A percentile compares a stretch with the other conserved stretches of the same genome.
phyloP scores from a whole-genome alignment of 1,139 yeast species.

The Entelexis sorbosivorans region DNA sequence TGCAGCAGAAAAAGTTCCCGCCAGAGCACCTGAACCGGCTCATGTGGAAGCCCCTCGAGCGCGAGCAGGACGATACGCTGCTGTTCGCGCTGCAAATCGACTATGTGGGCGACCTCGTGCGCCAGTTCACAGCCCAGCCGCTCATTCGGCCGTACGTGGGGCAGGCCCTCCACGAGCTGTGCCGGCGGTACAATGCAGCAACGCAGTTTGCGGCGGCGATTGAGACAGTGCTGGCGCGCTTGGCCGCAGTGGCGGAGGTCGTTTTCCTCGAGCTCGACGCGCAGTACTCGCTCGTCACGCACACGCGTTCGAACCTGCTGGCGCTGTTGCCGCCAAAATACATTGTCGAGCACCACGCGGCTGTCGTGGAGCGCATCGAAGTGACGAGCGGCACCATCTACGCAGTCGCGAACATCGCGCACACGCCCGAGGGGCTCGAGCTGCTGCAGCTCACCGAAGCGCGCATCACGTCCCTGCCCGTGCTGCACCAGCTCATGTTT shows the following conservation, averaged over 20 bases:
- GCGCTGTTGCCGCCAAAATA: constrained; percentile 21
- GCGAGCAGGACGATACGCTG: constrained; percentile 13
- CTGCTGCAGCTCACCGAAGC: constrained; percentile 13
- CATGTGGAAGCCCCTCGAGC: constrained; percentile 10
- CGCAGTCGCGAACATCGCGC: constrained; percentile 19
- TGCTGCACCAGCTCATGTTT: constrained; percentile 12
- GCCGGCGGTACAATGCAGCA: constrained; percentile 1
- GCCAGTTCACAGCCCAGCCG: not conserved
- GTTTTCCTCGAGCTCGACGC: constrained; percentile 20
- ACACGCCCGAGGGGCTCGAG: constrained; percentile 9
- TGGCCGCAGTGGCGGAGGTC: constrained; percentile 1
- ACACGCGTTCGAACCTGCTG: constrained; percentile 12
- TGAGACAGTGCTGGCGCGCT: constrained; percentile 8
- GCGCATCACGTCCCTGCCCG: constrained; percentile 12
- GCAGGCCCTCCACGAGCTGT: constrained; percentile 8
- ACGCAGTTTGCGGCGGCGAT: constrained; percentile 1
- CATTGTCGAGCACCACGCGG: constrained; percentile 13
- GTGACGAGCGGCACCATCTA: constrained; percentile 7
- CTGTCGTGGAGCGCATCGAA: constrained; percentile 10
- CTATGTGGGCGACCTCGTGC: constrained; percentile 16
- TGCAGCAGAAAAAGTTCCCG: constrained; percentile 5
- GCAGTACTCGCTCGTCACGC: constrained; percentile 11
- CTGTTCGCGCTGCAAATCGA: constrained; percentile 12
- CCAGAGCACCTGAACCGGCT: not conserved
- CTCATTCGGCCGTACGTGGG: constrained; percentile 3